Base-by-base conservation (phyloP, 495 filamentous ascomycete species). In the Cercophora scortea region DNA sequence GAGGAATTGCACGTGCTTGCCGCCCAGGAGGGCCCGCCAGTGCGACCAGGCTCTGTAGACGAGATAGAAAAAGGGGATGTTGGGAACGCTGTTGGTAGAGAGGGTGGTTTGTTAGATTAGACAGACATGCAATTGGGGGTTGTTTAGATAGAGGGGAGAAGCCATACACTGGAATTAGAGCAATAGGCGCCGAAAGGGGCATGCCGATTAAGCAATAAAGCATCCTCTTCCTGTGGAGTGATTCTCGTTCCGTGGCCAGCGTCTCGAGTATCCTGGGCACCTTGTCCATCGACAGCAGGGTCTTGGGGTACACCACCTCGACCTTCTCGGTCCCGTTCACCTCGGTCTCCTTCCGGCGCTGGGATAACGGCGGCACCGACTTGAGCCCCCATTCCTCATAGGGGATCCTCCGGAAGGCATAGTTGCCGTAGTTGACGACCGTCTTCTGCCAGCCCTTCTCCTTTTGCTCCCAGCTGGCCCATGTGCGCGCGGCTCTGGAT, bases 381-480 rank as follows among this genome's bases (percentile, higher is more conserved):
- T 97, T 97, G 45, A 98, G 72, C 0, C 89, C 92, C 81, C 93
- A 99, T 86, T 99, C 93, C 71, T 96, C 88, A 66, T 86, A 96
- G 2, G 92, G 89, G 58, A 99, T 91, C 40, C 89, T 80, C 61
- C 86, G 85, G 47, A 97, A 78, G 9, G 87, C 79, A 32, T 80
- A 75, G 72, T 97, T 96, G 32, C 94, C 93, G 66, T 91, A 93
- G 48, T 75, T 75, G 17, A 91, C 91, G 32, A 96, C 74, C 53
- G 78, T 79, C 56, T 87, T 89, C 71, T 96, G 88, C 93, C 92
- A 97, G 34, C 86, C 84, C 45, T 74, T 75, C 4, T 93, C 85
- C 52, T 84, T 82, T 61, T 84, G 83, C 67, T 97, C 93, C 92
- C 92, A 96, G 13, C 67, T 67, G 0, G 85, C 75, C 89, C 90